Base-by-base conservation (phyloP, 129 eudicot genomes). In the Artemisia argyi region DNA sequence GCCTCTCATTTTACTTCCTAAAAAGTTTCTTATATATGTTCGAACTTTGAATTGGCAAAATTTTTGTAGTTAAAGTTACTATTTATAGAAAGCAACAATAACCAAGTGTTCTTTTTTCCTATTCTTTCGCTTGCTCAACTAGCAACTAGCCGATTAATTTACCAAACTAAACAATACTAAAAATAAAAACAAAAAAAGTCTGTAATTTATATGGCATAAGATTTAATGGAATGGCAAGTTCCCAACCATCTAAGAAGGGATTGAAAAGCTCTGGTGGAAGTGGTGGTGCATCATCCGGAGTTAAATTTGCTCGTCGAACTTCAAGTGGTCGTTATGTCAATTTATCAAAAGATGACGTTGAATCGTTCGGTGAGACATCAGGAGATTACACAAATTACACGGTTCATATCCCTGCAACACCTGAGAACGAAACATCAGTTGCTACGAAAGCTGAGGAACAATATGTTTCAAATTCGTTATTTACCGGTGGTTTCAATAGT, bases 401-500 rank as follows among this genome's bases (percentile, higher is more conserved):
- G 0, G 97, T 94, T 35, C 96, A 85, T 71, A 89, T 94, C 44
- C 91, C 97, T 0, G 78, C 87, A 0, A 90, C 87, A 7, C 87
- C 96, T 8, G 96, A 90, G 26, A 87, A 93, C 32, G 95, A 85
- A 55, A 75, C 86, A 5, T 83, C 91, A 4, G 89, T 87, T 46
- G 97, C 98, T 20, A 78, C 97, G 5, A 90, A 90, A 75, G 97
- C 97, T 1, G 98, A 93, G 74, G 95, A 93, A 69, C 92, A 93
- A 56, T 93, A 93, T 13, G 98, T 93, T 0, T 85, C 97, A 0
- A 89, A 87, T 73, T 89, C 95, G 1, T 81, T 93, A 12, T 93
- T 89, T 73, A 93, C 97, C 2, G 98, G 92, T 0, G 95, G 96
- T 28, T 93, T 87, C 77, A 93, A 93, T 22, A 89, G 97, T 53